Base-by-base conservation (phyloP, 2,329 filamentous ascomycete species). In the Rugonectria rugulosa region DNA sequence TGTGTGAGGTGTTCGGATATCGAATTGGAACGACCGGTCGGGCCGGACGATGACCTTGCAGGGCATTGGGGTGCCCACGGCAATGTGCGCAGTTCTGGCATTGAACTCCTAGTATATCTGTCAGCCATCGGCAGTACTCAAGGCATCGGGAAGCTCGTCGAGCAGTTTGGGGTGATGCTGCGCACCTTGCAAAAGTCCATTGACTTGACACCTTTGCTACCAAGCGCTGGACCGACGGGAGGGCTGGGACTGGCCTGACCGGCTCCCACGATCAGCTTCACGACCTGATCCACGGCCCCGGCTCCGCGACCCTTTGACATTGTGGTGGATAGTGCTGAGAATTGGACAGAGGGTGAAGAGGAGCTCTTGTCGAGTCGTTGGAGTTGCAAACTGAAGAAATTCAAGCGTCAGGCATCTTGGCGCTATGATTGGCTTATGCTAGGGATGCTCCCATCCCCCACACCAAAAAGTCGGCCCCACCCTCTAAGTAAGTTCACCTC, bases 171-270 rank as follows among this genome's bases (percentile, higher is more conserved):
- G 14, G 38, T n/a, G 9, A 37, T 45, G 50, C 27, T 45, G 41
- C 74, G 58, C 58, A 96, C 94, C 84, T 98, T 98, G 87, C 95
- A 98, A 75, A 98, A 99, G 78, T 99, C 95, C 89, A 99, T 99
- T 55, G 91, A 96, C 81, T 99, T 99, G 60, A 99, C 90, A 81
- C 95, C 95, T 81, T 97, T 98, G 75, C 89, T 94, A 78, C 95
- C 95, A 63, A 99, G 84, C 49, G 95, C 95, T 55, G 95, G 95
- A 81, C 95, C 95, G 69, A 99, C 93, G 5, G 95, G 95, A 27
- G 95, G 95, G 77, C 92, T 96, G 24, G 95, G 95, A 69, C 88
- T 94, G 57, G 95, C 95, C 76, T 97, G 92, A 21, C 95, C 95
- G 53, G 95, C 95, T 68, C 94, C 95, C 59, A 99, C 95, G 65